Evolutionary conservation across 176 grass and related monocot species (phyloP).

Genomic region (Saccharum spontaneum): DNA sequence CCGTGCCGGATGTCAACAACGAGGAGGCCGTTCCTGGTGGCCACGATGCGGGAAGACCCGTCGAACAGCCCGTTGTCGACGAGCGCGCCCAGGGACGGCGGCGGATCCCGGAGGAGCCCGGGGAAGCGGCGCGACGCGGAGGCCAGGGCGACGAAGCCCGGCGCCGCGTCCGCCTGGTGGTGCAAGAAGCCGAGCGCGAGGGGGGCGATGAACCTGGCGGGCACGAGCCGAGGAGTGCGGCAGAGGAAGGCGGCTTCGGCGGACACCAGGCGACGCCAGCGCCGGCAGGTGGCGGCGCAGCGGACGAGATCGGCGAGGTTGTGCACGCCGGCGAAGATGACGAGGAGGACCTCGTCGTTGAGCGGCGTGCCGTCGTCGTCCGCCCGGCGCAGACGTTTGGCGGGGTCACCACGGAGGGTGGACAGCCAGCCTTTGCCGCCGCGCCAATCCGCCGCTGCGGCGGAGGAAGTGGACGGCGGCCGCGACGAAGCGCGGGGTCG

Average conservation of each 20-base stretch:
- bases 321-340: neutral
- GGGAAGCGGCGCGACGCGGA: neutral
- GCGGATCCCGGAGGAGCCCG: neutral
- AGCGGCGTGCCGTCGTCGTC: neutral
- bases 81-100: neutral
- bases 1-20: neutral
- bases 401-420: neutral
- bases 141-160: neutral
- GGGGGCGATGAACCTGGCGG: neutral
- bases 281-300: neutral
- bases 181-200: neutral
- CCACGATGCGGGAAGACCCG: neutral
- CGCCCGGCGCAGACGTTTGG: neutral
- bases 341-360: neutral
- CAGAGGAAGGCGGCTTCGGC: neutral
- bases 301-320: neutral
- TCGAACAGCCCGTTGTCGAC: neutral
- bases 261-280: neutral
- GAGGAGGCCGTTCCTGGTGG: neutral
- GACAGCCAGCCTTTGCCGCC: neutral
- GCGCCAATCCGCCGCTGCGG: neutral
- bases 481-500: neutral
- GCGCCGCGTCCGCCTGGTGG: neutral
- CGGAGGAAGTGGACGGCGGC: neutral
- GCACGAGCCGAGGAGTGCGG: neutral